Evolutionary conservation across 768 basidiomycete species (phyloP), one percentile per base, ranked within the genome.

Genomic region (Harrya chromipes): DNA sequence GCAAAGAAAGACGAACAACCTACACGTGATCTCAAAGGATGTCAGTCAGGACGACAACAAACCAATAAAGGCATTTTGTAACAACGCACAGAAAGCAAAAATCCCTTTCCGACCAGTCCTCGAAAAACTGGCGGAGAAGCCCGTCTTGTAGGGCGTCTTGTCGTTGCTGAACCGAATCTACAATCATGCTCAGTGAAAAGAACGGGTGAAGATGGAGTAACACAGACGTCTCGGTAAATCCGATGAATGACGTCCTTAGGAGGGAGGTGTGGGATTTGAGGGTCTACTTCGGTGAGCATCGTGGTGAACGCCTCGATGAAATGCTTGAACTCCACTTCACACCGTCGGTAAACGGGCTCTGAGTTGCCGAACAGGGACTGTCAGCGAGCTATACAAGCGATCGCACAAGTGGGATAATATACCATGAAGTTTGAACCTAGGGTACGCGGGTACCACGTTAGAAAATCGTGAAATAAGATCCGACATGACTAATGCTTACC

Each of bases 141-240:
- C 76, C 6, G 68, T 79, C 70, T 98, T 98, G 73, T 99, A 99
- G 0, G 95, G 95, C 5, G 95, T 99, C 72, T 94, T 94, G 64
- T 94, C 89, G 49, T 90, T 90, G 62, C 88, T 91, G 69, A 95
- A 97, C 13, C 94, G 81, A 20, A 95, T 67, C 89, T 92, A 27
- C 6, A 39, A 31, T 7, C 8, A 24, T 3, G 19, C 14, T 58
- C 42, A 56, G 43, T 37, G 29, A 55, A 47, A 33, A 50, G n/a
- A 23, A 21, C 8, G 12, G 24, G 50, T 27, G 39, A 9, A 17
- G 29, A 42, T 21, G 21, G 1, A 20, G 9, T 21, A 16, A 38
- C 33, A 43, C 55, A 26, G 17, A 88, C 90, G 65, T 97, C 95
- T 39, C 94, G 84, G 64, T 97, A 95, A 35, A 97, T 94, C 14